A percentile compares a stretch with the other conserved stretches of the same genome.
These are phyloP conservation scores for Candida sithepensis DNA, from an alignment of 805 yeast genomes.

Conservation along the genomic window DNA sequence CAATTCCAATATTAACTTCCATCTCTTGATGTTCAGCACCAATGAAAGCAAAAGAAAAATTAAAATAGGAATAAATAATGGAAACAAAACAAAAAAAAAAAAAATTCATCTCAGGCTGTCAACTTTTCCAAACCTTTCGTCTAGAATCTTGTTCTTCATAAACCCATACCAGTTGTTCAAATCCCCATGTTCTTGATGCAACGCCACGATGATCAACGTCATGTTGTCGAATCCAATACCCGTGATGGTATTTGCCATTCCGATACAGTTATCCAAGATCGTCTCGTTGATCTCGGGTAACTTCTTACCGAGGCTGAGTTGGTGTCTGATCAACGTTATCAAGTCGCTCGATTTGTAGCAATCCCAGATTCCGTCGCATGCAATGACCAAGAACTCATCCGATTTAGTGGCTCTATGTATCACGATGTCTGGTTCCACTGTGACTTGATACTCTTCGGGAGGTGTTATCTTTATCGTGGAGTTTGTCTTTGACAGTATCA, in stretches of 20 bases:
- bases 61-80: too few species aligned
- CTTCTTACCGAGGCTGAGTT: constrained; percentile 53
- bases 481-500: constrained; percentile 15
- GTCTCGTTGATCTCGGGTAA: constrained; percentile 57
- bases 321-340: constrained; percentile 50
- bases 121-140: constrained; percentile 32
- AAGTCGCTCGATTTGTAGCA: constrained; percentile 55
- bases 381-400: constrained; percentile 70
- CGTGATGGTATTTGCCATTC: constrained; percentile 67
- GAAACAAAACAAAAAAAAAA: too few species aligned
- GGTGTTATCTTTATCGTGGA: constrained; percentile 33
- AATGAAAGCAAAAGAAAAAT: too few species aligned
- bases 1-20: too few species aligned
- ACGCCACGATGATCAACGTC: constrained; percentile 67
- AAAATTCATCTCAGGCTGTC: constrained; percentile 1
- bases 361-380: constrained; percentile 88
- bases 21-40: too few species aligned
- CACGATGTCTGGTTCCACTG: constrained; percentile 74
- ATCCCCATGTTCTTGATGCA: constrained; percentile 38
- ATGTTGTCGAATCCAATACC: constrained; percentile 83
- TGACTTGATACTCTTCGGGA: constrained; percentile 74
- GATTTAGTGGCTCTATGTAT: constrained; percentile 42
- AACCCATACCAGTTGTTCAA: constrained; percentile 56
- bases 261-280: constrained; percentile 61
- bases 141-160: constrained; percentile 41